Evolutionary conservation across 129 eudicot species (phyloP), one percentile per base, ranked within the genome.

Genomic region (Logfia minima): DNA sequence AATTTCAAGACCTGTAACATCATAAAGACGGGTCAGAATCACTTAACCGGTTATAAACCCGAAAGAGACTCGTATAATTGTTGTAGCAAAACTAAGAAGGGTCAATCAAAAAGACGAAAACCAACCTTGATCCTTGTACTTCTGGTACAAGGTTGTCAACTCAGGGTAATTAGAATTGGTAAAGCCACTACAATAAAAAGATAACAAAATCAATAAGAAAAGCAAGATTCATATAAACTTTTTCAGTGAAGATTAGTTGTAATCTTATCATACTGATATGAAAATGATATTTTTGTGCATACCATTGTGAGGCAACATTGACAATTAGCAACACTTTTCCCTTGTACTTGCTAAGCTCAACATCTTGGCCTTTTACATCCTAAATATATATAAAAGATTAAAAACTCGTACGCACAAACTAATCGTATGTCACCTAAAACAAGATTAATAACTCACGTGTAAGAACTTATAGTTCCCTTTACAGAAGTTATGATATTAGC

Each of bases 231-330:
- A 8, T 58, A 68, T 11, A 21, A 74, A 74, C 17, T 28, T 18
- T 9, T 34, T 5, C 8, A 48, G 32, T 19, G 70, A 26, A 26
- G 11, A 3, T 61, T 66, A 72, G 68, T 14, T 39, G 43, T 56
- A 26, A 77, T n/a, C 5, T 14, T 8, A 23, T 68, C n/a, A 13
- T 24, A 19, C 2, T 16, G 18, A 68, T 29, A 6, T 31, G 34
- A 64, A 32, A 23, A 2, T 1, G 0, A 3, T 28, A 79, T 34
- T 23, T 64, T 45, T 48, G 7, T 29, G 61, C 79, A 75, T 88
- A 93, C 98, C 98, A 93, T 69, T 93, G 92, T 37, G 98, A 93
- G 45, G 98, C 98, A 72, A 93, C 98, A 82, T 93, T 93, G 71
- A 93, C 98, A 72, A 93, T 90, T 77, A 93, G 61, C 72, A 90